phyloP scores from a whole-genome alignment of 768 basidiomycete genomes.

The Tylopilus plumbeoviolaceoides region DNA sequence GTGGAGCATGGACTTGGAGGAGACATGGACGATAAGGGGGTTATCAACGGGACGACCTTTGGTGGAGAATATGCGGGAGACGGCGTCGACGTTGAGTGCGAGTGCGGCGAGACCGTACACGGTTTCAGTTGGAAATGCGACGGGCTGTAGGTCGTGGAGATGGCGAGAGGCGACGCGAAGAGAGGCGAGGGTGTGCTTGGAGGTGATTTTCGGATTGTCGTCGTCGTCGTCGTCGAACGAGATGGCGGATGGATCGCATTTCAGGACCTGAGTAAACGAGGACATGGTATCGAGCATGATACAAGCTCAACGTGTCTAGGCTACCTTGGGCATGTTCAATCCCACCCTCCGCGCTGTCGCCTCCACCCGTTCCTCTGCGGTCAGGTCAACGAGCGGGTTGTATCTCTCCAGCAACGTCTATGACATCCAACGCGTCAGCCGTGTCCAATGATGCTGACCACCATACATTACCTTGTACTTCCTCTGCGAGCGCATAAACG shows the following conservation, averaged over 20 bases:
- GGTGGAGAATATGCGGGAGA: conserved; percentile 71
- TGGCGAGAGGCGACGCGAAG: conserved; percentile 54
- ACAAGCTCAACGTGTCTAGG: conserved; percentile 7
- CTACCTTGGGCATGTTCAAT: conserved; percentile 63
- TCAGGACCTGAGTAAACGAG: conserved; percentile 40
- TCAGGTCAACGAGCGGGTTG: conserved; percentile 79
- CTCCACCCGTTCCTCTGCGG: conserved; percentile 72
- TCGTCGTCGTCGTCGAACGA: conserved; percentile 48
- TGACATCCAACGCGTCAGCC: neutral
- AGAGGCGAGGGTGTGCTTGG: conserved; percentile 47
- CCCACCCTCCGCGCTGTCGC: conserved; percentile 88
- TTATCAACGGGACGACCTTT: conserved; percentile 96
- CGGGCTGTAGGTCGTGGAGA: conserved; percentile 45
- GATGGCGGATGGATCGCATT: conserved; percentile 62
- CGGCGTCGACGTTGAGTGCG: conserved; percentile 63
- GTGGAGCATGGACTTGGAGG: conserved; percentile 76
- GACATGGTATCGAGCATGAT: neutral
- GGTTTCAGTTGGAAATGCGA: conserved; percentile 96
- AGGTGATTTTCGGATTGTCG: conserved; percentile 47
- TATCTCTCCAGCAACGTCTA: conserved; percentile 82
- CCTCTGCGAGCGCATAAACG: conserved; percentile 70
- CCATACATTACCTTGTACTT: conserved; percentile 61
- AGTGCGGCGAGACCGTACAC: conserved; percentile 96
- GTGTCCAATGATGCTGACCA: neutral
- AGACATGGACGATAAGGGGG: conserved; percentile 95